Percentiles rank a stretch among this genome's conserved stretches.
Evolutionary conservation across 2,329 filamentous ascomycete genomes (phyloP).

Genomic region (Dactylonectria macrodidyma): DNA sequence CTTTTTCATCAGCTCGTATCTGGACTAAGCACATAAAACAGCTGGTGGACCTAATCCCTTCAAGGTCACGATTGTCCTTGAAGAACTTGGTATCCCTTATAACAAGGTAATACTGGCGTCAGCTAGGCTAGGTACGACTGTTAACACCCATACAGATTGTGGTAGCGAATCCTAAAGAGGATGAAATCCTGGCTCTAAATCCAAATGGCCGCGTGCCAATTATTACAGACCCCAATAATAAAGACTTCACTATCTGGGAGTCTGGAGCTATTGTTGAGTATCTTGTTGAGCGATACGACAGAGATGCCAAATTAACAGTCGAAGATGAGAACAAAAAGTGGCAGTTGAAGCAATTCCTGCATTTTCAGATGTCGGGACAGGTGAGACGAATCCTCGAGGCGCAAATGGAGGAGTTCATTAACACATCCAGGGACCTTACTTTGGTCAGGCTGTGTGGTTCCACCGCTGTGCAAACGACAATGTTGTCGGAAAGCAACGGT

Average conservation of each 20-base stretch:
- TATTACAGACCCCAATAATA: not conserved
- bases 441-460: not conserved
- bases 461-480: not conserved
- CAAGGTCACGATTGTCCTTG: not conserved
- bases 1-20: not conserved
- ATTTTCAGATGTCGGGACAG: not conserved
- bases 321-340: not conserved
- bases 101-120: not conserved
- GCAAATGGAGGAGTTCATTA: not conserved
- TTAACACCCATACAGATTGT: not conserved
- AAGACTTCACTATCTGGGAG: not conserved
- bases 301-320: not conserved
- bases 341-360: not conserved
- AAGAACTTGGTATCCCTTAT: not conserved
- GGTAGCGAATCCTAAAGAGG: not conserved
- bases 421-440: not conserved
- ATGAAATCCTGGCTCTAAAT: not conserved
- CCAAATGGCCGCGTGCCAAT: not conserved
- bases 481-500: not conserved
- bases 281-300: not conserved
- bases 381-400: not conserved
- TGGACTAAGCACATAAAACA: not conserved
- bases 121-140: not conserved
- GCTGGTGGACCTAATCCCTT: not conserved
- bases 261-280: not conserved